These are phyloP conservation scores for Thalassia testudinum DNA, from an alignment of 116 monocot species.

Conservation along the genomic window DNA sequence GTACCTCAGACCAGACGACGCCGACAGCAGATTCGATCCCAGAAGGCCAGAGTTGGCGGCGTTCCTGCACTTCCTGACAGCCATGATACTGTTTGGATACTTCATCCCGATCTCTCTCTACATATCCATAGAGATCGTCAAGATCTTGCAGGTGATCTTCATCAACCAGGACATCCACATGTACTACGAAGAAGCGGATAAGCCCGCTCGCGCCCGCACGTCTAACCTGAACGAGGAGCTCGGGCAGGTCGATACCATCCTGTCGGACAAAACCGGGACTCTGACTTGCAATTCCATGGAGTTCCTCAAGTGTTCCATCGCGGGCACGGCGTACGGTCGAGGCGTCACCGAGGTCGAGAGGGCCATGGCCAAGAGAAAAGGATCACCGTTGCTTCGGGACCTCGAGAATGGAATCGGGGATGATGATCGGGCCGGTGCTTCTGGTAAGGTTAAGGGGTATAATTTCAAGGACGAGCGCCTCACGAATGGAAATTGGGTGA, in stretches of 20 bases:
- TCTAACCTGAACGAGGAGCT: constrained; percentile 77
- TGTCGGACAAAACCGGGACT: no score
- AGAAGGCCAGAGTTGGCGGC: constrained; percentile 23
- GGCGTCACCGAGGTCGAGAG: constrained; percentile 74
- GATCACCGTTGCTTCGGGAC: constrained; percentile 15
- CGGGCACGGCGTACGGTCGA: constrained; percentile 52
- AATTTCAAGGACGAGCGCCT: constrained; percentile 63
- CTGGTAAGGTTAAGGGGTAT: constrained; percentile 47
- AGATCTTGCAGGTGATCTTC: constrained; percentile 68
- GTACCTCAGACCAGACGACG: constrained; percentile 54
- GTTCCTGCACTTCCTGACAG: constrained; percentile 48
- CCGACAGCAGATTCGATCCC: constrained; percentile 35
- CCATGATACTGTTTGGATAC: constrained; percentile 68
- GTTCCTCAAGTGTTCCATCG: constrained; percentile 80
- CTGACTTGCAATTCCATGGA: constrained; percentile 89
- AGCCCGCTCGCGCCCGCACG: constrained; percentile 70
- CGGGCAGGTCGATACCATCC: constrained; percentile 64
- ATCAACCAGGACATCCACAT: constrained; percentile 64
- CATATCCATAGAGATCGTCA: constrained; percentile 76
- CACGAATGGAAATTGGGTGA: constrained; percentile 54
- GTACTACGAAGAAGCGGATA: constrained; percentile 74
- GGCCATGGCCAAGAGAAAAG: constrained; percentile 56
- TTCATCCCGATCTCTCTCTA: constrained; percentile 86
- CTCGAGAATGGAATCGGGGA: not conserved
- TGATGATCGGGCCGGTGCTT: constrained; percentile 1